Evolutionary conservation across 768 basidiomycete genomes (phyloP), one percentile per base, ranked within the genome.

Genomic region (Tulasnella sp.): DNA sequence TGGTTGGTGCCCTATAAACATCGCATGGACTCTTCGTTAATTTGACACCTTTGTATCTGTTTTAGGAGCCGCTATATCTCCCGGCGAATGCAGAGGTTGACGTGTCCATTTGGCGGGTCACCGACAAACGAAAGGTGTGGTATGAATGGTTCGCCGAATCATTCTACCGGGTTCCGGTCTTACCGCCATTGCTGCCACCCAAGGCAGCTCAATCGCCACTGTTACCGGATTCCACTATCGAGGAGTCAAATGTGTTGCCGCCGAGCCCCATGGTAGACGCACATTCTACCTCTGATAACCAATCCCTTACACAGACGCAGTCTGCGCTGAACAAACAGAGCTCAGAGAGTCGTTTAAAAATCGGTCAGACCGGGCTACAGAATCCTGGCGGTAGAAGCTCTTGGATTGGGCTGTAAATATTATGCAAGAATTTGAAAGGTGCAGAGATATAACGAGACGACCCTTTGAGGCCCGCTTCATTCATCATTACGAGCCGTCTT

Each of bases 91-190:
- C 89, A 17, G 96, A 99, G 68, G 75, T 99, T 11, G 86, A 90
- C 61, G 89, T 97, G 3, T 87, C 87, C 23, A 81, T 99, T 26
- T 99, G 96, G 94, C 84, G 96, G 24, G 73, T 96, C 63, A 95
- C 92, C 1, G 88, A 88, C 70, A 80, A 85, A 58, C 81, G 83
- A 17, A 85, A 87, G 65, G 88, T 99, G 13, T 99, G 96, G 96
- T 98, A 98, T 72, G 96, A 98, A 72, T 99, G 96, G 96, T 85
- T 87, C 68, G 93, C 92, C 0, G 94, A 97, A 67, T 85, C 91
- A 17, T 98, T 89, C 74, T 75, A 98, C 15, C 58, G 44, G 23
- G 44, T 43, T 43, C 43, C 55, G 29, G 51, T 17, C 19, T 53
- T 41, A 13, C 26, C 51, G 13, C 61, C 26, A 51, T 24, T 29